Evolutionary conservation across 441 rosid genomes (phyloP), one percentile per base, ranked within the genome.

Genomic region (Corymbia citriodora): DNA sequence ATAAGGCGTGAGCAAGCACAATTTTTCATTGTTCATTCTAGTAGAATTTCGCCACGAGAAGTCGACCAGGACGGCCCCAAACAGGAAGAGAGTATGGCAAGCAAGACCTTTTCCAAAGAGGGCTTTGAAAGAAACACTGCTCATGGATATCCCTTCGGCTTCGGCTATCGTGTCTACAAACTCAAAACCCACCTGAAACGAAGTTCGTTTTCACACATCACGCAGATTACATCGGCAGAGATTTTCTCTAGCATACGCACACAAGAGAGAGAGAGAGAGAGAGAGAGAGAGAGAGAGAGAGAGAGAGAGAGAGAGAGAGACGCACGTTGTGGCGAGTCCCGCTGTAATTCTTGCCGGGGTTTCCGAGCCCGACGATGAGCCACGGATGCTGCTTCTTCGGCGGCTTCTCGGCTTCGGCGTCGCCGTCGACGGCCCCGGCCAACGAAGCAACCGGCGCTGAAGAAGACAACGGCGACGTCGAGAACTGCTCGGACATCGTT

Each of bases 361-460:
- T 98, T 49, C 99, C 99, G 87, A 98, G 96, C 29, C 99, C 99
- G 15, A 96, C 97, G 65, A 98, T 95, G 21, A 98, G 96, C 99
- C 99, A 98, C 23, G 97, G 99, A 2, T 91, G 89, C 88, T 93
- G 95, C 48, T 59, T 59, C 15, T 82, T 93, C 49, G 88, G 88
- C 19, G 94, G 95, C 93, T 93, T 93, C 91, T 93, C 89, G 72
- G 88, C 91, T 65, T 82, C 91, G n/a, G 1, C 53, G 0, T 45
- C 85, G 29, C 85, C 85, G 27, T 2, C 85, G 85, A 8, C 1
- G 52, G n/a, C 52, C 85, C 85, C 12, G 53, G 10, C 53, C 85
- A 79, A 0, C 9, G 85, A 45, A 23, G 53, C n/a, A 45, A 79
- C 8, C 85, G 85, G 85, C 55, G 90, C 90, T 54, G 90, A 86